A percentile compares a stretch with the other conserved stretches of the same genome.
phyloP scores from a whole-genome alignment of 345 rosid genomes.

The Gossypium thurberi region DNA sequence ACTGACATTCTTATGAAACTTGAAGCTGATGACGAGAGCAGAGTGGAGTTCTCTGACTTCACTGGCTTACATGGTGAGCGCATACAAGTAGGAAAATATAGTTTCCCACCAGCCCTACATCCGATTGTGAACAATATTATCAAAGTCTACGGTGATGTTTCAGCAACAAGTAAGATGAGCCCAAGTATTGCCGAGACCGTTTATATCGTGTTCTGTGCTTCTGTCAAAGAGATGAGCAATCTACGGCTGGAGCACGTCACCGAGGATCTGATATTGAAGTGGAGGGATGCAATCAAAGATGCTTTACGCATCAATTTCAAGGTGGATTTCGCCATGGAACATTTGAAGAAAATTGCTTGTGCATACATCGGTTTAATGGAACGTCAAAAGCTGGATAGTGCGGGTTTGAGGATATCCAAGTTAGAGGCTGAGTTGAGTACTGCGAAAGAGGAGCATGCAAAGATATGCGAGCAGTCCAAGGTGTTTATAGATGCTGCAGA shows the following conservation, averaged over 20 bases:
- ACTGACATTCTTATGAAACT: not conserved
- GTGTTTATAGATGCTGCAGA: not conserved
- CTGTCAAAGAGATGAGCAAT: not conserved
- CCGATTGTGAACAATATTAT: not conserved
- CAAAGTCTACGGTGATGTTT: not conserved
- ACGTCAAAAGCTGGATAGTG: too few relatives aligned
- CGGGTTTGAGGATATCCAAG: not conserved
- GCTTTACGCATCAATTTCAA: not conserved
- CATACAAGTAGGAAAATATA: not conserved
- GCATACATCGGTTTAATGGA: not conserved
- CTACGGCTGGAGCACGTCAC: not conserved
- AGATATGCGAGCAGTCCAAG: not conserved
- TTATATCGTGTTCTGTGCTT: slow-evolving; percentile 6
- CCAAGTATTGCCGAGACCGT: not conserved
- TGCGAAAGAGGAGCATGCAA: not conserved
- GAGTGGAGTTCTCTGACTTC: not conserved
- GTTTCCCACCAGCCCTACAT: not conserved
- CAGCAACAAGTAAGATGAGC: not conserved
- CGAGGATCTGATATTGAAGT: not conserved
- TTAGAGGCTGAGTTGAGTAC: not conserved
- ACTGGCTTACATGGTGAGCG: not conserved
- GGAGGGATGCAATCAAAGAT: slow-evolving; percentile 15
- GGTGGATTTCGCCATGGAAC: slow-evolving; percentile 4
- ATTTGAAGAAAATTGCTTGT: not conserved
- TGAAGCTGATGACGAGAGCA: not conserved